A percentile compares a stretch with the other conserved stretches of the same genome.
phyloP scores from a whole-genome alignment of 2,329 filamentous ascomycete genomes.

The Claviceps spartinae region DNA sequence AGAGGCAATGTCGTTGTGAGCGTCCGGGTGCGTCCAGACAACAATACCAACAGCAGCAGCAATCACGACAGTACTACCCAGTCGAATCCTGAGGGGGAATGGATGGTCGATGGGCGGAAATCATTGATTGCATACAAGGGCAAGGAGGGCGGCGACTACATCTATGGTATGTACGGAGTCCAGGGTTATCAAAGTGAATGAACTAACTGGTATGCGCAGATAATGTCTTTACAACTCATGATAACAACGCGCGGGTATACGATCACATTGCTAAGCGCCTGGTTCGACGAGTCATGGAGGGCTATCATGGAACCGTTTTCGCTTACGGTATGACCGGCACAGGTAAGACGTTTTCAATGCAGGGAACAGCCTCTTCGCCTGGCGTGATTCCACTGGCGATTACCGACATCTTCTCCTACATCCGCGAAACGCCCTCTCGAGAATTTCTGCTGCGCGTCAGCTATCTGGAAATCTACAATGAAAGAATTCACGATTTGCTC shows the following conservation, averaged over 20 bases:
- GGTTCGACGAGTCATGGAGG: conserved; percentile 95
- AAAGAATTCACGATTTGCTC: conserved; percentile 87
- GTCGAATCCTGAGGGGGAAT: conserved; percentile 60
- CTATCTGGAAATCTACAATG: conserved; percentile 98
- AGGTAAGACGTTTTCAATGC: conserved; percentile 98
- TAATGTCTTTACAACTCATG: conserved; percentile 89
- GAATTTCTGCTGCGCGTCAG: conserved; percentile 93
- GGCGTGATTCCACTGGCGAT: conserved; percentile 96
- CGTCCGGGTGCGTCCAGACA: conserved; percentile 81
- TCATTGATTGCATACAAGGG: conserved; percentile 74
- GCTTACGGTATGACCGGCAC: conserved; percentile 99
- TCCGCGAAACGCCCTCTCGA: conserved; percentile 85
- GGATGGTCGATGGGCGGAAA: conserved; percentile 78
- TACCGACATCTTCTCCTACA: conserved; percentile 98
- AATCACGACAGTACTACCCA: conserved; percentile 29
- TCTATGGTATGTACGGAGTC: conserved; percentile 53
- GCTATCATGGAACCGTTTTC: conserved; percentile 95
- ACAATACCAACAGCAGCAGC: conserved; percentile 21
- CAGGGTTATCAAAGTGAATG: no score
- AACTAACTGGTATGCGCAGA: conserved; percentile 37
- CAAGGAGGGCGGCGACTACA: conserved; percentile 83
- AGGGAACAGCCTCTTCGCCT: conserved; percentile 87
- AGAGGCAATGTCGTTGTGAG: conserved; percentile 96
- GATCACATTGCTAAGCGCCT: conserved; percentile 87
- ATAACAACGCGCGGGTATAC: conserved; percentile 91